Percentiles rank a stretch among this genome's conserved stretches.
These are phyloP conservation scores for Adansonia madagascariensis DNA, from an alignment of 441 rosid genomes.

Conservation along the genomic window DNA sequence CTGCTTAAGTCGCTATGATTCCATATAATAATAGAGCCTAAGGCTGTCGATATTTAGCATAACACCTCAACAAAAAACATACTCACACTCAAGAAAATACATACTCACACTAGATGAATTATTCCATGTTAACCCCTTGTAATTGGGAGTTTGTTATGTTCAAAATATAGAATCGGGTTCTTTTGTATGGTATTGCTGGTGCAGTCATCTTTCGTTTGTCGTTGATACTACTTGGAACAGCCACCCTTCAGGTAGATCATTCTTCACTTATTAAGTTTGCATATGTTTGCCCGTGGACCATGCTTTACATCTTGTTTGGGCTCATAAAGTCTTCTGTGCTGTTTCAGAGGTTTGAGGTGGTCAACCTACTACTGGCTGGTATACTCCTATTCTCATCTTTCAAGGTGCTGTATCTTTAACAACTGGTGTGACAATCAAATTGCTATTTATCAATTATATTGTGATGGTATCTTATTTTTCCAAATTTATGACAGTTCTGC, in stretches of 20 bases:
- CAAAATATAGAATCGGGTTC: slow-evolving; percentile 71
- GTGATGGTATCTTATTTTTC: slow-evolving; percentile 3
- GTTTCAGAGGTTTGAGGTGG: slow-evolving; percentile 79
- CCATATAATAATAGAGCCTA: not conserved
- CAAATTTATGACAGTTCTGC: not conserved
- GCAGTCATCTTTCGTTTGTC: slow-evolving; percentile 76
- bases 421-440: not conserved
- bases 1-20: not conserved
- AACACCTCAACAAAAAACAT: not conserved
- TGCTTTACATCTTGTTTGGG: slow-evolving; percentile 13
- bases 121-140: slow-evolving; percentile 24
- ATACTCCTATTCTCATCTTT: slow-evolving; percentile 81
- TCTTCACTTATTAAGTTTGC: not conserved
- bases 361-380: slow-evolving; percentile 77
- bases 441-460: slow-evolving; percentile 10
- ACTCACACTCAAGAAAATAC: not conserved
- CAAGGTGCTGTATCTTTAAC: slow-evolving; percentile 60
- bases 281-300: not conserved
- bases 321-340: slow-evolving; percentile 19
- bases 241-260: slow-evolving; percentile 80
- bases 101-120: not conserved
- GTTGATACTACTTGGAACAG: slow-evolving; percentile 81
- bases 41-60: slow-evolving; percentile 6
- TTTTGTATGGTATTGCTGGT: slow-evolving; percentile 88
- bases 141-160: slow-evolving; percentile 29